Percentiles rank a stretch among this genome's conserved stretches.
Conservation (phyloP, 2,329 filamentous ascomycete species). For the Trichoderma endophyticum region DNA sequence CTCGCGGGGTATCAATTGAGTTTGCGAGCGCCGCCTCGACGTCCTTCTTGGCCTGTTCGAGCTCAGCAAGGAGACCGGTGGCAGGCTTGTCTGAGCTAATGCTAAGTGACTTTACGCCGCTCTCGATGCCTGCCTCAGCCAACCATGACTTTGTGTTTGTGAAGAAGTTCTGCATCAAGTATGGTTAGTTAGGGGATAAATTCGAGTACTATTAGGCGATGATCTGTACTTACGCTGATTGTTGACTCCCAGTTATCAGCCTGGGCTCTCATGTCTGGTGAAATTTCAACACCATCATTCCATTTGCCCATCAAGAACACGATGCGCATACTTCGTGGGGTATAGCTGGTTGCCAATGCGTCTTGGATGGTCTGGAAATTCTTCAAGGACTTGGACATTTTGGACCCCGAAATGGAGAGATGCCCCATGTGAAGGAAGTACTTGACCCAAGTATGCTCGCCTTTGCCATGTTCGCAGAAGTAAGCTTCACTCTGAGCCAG, state of each 20-base stretch:
- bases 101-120: constrained; percentile 38
- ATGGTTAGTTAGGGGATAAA: constrained; percentile 24
- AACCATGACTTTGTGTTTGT: constrained; percentile 54
- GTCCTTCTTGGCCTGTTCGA: constrained; percentile 54
- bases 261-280: constrained; percentile 72
- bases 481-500: constrained; percentile 88
- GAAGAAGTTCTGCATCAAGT: constrained; percentile 51
- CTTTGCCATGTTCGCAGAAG: constrained; percentile 54
- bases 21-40: constrained; percentile 64
- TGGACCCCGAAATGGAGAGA: constrained; percentile 76
- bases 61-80: constrained; percentile 38
- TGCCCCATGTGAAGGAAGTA: constrained; percentile 97
- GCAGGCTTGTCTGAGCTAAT: constrained; percentile 33
- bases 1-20: constrained; percentile 81
- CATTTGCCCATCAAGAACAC: constrained; percentile 85
- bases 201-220: no score
- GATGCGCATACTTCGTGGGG: constrained; percentile 73
- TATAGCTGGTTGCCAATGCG: constrained; percentile 68
- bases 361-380: constrained; percentile 94
- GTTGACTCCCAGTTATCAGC: constrained; percentile 78
- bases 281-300: constrained; percentile 90
- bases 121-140: constrained; percentile 40
- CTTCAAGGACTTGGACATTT: constrained; percentile 95
- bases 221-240: constrained; percentile 53
- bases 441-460: constrained; percentile 77